A percentile compares a stretch with the other conserved stretches of the same genome.
Conservation (phyloP, 2,329 filamentous ascomycete genomes). For the Penicillium fuscoglaucum region DNA sequence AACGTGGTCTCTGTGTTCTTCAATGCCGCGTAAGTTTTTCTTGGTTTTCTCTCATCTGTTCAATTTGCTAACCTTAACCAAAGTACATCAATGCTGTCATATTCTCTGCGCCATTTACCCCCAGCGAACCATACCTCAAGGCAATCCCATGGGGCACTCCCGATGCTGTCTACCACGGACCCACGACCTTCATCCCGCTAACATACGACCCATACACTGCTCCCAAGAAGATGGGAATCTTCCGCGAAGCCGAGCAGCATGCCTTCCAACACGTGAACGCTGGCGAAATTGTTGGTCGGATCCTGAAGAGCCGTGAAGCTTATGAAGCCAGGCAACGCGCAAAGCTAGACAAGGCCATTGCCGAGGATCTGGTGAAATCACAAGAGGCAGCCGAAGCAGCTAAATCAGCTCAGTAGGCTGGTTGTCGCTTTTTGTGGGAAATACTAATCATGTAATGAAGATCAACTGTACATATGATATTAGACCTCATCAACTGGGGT, state of each 20-base stretch:
- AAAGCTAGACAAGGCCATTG: slow-evolving; percentile 82
- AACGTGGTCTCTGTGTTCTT: slow-evolving; percentile 89
- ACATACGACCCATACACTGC: slow-evolving; percentile 79
- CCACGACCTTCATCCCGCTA: slow-evolving; percentile 79
- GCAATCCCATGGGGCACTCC: slow-evolving; percentile 72
- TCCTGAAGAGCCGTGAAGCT: slow-evolving; percentile 78
- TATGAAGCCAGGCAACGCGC: slow-evolving; percentile 90
- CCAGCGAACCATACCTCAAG: slow-evolving; percentile 74
- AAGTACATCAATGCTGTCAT: slow-evolving; percentile 85
- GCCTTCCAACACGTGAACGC: slow-evolving; percentile 86
- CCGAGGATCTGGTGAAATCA: slow-evolving; percentile 66
- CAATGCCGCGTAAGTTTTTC: slow-evolving; percentile 74
- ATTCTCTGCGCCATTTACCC: slow-evolving; percentile 86
- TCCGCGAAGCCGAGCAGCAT: slow-evolving; percentile 74
- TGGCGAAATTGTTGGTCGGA: slow-evolving; percentile 85
- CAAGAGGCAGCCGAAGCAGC: slow-evolving; percentile 52
- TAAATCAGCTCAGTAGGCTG: slow-evolving; percentile 13
- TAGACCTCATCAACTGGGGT: slow-evolving; percentile 18
- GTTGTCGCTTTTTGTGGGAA: not conserved
- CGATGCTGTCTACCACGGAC: slow-evolving; percentile 89
- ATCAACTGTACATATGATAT: slow-evolving; percentile 19
- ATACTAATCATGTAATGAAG: slow-evolving; percentile 11
- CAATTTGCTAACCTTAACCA: slow-evolving; percentile 4
- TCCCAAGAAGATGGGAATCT: slow-evolving; percentile 80
- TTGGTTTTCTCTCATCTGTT: not conserved